phyloP scores from a whole-genome alignment of 257 asterid species.

The Solanum lycopersicoides region DNA sequence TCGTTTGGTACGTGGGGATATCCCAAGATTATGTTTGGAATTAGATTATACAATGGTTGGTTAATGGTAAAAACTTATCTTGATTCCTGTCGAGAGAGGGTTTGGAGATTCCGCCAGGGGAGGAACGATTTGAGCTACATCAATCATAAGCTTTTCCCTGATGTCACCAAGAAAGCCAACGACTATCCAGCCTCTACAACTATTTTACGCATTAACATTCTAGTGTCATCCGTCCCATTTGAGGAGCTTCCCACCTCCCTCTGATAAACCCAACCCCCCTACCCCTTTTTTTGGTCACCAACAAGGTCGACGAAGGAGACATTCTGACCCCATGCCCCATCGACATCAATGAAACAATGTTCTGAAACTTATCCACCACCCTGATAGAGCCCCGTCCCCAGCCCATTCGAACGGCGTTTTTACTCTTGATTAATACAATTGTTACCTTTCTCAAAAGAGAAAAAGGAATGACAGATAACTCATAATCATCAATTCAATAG shows the following conservation, averaged over 20 bases:
- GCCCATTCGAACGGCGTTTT: neutral
- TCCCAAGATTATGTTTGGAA: neutral
- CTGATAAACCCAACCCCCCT: neutral
- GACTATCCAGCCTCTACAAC: neutral
- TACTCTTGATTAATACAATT: neutral
- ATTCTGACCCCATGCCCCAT: neutral
- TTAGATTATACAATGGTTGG: neutral
- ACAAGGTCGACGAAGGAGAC: neutral
- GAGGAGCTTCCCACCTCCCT: neutral
- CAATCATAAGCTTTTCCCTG: neutral
- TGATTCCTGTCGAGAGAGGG: neutral
- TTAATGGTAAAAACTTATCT: neutral
- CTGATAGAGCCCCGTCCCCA: neutral
- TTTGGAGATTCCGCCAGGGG: neutral
- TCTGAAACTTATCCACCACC: neutral
- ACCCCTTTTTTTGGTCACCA: neutral
- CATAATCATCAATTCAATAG: neutral
- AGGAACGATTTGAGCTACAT: neutral
- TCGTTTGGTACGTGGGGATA: neutral
- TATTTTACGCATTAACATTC: neutral
- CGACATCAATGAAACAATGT: neutral
- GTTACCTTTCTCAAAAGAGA: neutral
- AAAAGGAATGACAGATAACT: neutral
- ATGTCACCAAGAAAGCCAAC: neutral
- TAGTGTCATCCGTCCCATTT: neutral